Evolutionary conservation across 768 basidiomycete species (phyloP).

Genomic region (Leccinellum luteum): DNA sequence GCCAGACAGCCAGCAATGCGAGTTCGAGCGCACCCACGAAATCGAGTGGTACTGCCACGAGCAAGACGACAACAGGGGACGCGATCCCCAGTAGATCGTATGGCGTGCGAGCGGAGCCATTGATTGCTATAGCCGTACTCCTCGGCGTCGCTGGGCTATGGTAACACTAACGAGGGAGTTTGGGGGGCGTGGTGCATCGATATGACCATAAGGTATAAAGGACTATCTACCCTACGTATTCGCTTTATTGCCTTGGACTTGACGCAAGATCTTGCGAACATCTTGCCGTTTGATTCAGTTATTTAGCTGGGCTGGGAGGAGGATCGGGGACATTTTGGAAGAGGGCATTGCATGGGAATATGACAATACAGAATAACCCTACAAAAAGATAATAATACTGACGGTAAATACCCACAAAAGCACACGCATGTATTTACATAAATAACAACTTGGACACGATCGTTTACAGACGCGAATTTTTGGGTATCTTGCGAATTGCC

Average conservation of each 20-base stretch:
- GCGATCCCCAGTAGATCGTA: background rate
- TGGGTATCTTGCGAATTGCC: slow-evolving; percentile 69
- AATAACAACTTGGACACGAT: background rate
- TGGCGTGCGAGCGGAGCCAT: background rate
- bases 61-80: background rate
- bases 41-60: background rate
- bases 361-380: background rate
- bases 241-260: slow-evolving; percentile 5
- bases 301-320: background rate
- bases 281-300: background rate
- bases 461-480: slow-evolving; percentile 40
- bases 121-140: slow-evolving; percentile 8
- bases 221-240: slow-evolving; percentile 11
- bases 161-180: background rate
- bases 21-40: slow-evolving; percentile 4
- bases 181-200: background rate
- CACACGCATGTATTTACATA: background rate
- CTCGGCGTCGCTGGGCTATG: slow-evolving; percentile 12
- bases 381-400: background rate
- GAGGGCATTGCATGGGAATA: slow-evolving; percentile 3
- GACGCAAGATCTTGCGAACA: background rate
- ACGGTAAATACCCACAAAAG: background rate
- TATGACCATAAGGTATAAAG: background rate
- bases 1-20: slow-evolving; percentile 20
- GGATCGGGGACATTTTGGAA: background rate